Conservation (phyloP, 2,329 filamentous ascomycete genomes). For the Neopestalotiopsis rosae region DNA sequence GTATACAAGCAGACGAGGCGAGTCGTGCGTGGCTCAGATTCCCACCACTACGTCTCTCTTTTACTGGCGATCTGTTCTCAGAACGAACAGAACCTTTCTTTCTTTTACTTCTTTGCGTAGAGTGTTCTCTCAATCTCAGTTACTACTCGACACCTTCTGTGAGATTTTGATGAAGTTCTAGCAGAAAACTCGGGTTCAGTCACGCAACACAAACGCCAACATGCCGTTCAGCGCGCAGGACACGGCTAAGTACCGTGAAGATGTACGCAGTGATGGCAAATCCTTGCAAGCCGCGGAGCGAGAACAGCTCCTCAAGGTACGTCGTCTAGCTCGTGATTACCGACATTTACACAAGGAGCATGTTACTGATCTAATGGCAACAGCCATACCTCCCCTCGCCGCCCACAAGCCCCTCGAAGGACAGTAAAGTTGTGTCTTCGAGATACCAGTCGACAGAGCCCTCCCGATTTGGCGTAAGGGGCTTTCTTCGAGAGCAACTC, state of each 20-base stretch:
- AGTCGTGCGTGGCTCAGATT: slow-evolving; percentile 1
- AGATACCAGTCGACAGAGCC: slow-evolving; percentile 25
- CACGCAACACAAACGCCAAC: slow-evolving; percentile 19
- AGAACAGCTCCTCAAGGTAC: slow-evolving; percentile 43
- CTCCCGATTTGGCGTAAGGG: slow-evolving; percentile 61
- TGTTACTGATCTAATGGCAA: slow-evolving; percentile 19
- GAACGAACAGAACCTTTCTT: background rate
- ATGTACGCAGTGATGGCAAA: slow-evolving; percentile 48
- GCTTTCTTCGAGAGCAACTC: slow-evolving; percentile 66
- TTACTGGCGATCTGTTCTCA: background rate
- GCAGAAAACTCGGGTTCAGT: background rate
- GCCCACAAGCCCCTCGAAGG: slow-evolving; percentile 19
- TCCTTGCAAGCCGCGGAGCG: slow-evolving; percentile 48
- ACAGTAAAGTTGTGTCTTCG: slow-evolving; percentile 30
- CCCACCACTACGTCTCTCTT: slow-evolving; percentile 1
- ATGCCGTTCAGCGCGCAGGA: slow-evolving; percentile 46
- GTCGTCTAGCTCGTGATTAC: background rate
- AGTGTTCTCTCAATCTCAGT: background rate
- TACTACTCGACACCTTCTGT: background rate
- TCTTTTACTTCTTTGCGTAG: background rate
- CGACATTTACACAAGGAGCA: background rate
- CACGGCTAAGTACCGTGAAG: slow-evolving; percentile 48
- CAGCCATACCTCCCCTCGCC: slow-evolving; percentile 43
- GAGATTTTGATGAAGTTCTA: background rate
- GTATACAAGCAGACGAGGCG: background rate